Conservation (phyloP, 495 filamentous ascomycete genomes). For the Aspergillus campestris region DNA sequence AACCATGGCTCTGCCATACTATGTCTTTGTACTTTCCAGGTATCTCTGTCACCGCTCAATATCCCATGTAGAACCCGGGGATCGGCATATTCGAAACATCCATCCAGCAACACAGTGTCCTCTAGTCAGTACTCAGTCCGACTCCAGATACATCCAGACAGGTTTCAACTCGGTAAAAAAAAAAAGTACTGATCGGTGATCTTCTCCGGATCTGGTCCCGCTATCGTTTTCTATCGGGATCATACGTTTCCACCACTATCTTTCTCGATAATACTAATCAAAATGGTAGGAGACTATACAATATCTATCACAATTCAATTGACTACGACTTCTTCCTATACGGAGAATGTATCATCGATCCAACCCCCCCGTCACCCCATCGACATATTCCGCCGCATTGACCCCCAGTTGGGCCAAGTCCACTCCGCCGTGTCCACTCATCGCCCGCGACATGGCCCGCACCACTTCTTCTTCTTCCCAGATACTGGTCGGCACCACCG, state of each 20-base stretch:
- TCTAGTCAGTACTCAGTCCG: too few relatives aligned
- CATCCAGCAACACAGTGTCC: too few relatives aligned
- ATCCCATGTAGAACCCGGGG: too few relatives aligned
- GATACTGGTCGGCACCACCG: constrained; percentile 21
- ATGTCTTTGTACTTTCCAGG: not conserved
- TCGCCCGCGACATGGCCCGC: constrained; percentile 40
- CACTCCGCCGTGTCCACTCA: constrained; percentile 38
- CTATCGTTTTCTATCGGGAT: not conserved
- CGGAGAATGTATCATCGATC: constrained; percentile 9
- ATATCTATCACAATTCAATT: not conserved
- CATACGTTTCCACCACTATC: not conserved
- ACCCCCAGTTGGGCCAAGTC: constrained; percentile 41
- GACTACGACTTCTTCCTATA: constrained; percentile 5
- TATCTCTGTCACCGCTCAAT: not conserved
- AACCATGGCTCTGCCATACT: not conserved
- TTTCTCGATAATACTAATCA: not conserved
- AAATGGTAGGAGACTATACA: not conserved
- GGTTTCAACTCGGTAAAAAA: too few relatives aligned
- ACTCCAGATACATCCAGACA: too few relatives aligned
- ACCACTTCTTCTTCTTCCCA: constrained; percentile 52
- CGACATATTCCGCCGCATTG: constrained; percentile 37
- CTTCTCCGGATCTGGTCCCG: not conserved
- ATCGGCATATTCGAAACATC: too few relatives aligned
- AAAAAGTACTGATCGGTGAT: too few relatives aligned
- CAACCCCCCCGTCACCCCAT: constrained; percentile 32